A percentile compares a stretch with the other conserved stretches of the same genome.
Conservation (phyloP, 2,329 filamentous ascomycete genomes). For the Fulvia fulva region DNA sequence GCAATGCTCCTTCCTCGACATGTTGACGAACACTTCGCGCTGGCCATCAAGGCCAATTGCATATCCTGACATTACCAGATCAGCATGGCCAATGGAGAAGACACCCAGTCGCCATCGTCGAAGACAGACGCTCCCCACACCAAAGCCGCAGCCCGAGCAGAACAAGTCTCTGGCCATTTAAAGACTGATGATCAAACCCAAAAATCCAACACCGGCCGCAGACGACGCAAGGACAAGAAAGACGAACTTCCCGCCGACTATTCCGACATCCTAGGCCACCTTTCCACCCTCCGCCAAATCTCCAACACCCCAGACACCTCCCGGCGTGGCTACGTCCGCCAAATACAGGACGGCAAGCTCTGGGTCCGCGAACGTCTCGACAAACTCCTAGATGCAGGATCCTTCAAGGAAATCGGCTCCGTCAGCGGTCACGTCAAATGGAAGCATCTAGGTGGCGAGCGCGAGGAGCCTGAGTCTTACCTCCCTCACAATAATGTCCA, state of each 20-base stretch:
- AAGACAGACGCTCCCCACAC: not conserved
- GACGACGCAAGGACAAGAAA: slow-evolving; percentile 34
- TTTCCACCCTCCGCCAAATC: slow-evolving; percentile 49
- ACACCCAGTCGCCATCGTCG: not conserved
- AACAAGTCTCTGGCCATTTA: slow-evolving; percentile 31
- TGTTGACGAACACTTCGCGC: not conserved
- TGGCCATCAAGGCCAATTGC: not conserved
- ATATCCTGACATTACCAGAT: not conserved
- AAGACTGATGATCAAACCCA: slow-evolving; percentile 37
- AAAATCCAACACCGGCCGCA: slow-evolving; percentile 26
- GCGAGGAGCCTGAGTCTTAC: slow-evolving; percentile 50
- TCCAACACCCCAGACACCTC: slow-evolving; percentile 53
- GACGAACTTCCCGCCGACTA: slow-evolving; percentile 56
- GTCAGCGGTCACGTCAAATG: slow-evolving; percentile 58
- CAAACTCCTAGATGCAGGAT: slow-evolving; percentile 53
- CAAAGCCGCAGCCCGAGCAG: slow-evolving; percentile 25
- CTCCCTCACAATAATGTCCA: slow-evolving; percentile 62
- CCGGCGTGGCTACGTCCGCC: slow-evolving; percentile 57
- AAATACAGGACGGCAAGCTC: slow-evolving; percentile 61
- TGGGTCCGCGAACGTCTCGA: slow-evolving; percentile 62
- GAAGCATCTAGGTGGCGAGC: slow-evolving; percentile 45
- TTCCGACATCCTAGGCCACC: slow-evolving; percentile 57
- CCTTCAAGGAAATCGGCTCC: slow-evolving; percentile 58
- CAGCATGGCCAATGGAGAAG: not conserved
- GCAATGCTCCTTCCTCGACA: not conserved